These are phyloP conservation scores for Solanum pennellii DNA, from an alignment of 257 asterid species.

Conservation along the genomic window DNA sequence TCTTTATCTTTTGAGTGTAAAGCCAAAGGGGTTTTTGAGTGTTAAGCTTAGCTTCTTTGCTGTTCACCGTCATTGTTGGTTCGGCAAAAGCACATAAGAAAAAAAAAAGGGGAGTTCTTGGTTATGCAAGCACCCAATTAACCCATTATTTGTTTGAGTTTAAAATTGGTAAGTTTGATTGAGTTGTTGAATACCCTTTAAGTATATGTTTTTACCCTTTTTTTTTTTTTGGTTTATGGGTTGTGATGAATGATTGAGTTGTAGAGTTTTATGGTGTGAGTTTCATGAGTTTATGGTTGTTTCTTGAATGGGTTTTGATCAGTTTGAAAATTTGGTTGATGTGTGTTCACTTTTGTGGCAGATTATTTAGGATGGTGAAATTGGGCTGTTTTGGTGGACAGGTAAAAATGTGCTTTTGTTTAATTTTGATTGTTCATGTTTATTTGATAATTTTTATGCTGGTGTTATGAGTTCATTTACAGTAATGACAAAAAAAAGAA, in stretches of 20 bases:
- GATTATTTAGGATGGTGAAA: conserved; percentile 16
- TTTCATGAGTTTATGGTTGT: neutral
- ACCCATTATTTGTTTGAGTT: neutral
- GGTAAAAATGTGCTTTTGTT: conserved; percentile 11
- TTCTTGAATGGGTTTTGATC: conserved; percentile 3
- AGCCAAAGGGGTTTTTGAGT: neutral
- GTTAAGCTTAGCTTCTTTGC: neutral
- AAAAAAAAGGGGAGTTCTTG: neutral
- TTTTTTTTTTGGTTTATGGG: neutral
- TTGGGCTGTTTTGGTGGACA: conserved; percentile 15
- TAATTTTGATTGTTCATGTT: neutral
- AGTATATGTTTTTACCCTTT: neutral
- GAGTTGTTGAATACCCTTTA: conserved; percentile 1
- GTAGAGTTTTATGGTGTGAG: neutral
- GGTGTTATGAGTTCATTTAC: neutral
- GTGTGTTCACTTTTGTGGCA: neutral
- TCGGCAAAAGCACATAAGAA: neutral
- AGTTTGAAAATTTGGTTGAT: conserved; percentile 1
- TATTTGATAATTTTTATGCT: neutral
- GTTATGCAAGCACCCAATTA: neutral
- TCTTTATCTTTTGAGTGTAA: neutral
- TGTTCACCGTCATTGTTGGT: neutral
- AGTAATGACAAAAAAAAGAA: neutral
- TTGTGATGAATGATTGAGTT: neutral
- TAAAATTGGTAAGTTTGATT: conserved; percentile 2